phyloP scores from a whole-genome alignment of 2,329 filamentous ascomycete species.

The Malbranchea zuffiana region DNA sequence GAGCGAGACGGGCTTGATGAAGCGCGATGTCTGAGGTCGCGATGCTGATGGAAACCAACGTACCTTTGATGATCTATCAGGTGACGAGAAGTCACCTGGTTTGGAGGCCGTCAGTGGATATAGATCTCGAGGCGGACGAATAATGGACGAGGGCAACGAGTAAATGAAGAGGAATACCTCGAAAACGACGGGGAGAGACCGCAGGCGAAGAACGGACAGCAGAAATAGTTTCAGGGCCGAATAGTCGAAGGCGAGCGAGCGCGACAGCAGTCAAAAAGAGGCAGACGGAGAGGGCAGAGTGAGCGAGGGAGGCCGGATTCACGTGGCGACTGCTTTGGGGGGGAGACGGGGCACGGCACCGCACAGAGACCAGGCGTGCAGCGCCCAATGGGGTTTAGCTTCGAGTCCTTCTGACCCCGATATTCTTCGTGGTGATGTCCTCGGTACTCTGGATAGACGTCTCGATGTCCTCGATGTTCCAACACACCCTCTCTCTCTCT shows the following conservation, averaged over 20 bases:
- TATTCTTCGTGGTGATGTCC: neutral
- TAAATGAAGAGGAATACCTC: neutral
- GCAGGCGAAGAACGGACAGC: too few species aligned
- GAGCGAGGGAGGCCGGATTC: constrained; percentile 7
- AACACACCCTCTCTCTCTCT: too few species aligned
- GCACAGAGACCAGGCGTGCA: constrained; percentile 6
- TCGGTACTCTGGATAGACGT: too few species aligned
- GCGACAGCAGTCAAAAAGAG: neutral
- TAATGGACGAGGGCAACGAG: constrained; percentile 2
- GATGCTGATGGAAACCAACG: constrained; percentile 8
- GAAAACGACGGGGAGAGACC: neutral
- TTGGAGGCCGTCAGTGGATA: constrained; percentile 12
- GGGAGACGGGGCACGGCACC: constrained; percentile 5
- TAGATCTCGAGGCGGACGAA: constrained; percentile 13
- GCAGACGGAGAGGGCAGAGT: constrained; percentile 1
- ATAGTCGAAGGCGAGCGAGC: constrained; percentile 9
- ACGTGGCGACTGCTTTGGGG: constrained; percentile 12
- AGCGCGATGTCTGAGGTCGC: neutral
- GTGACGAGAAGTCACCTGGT: constrained; percentile 17
- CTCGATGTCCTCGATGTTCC: too few species aligned
- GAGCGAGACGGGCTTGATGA: neutral
- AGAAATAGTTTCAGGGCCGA: neutral
- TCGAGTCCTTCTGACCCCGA: neutral
- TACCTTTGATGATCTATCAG: constrained; percentile 16
- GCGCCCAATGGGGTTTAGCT: neutral